Conservation (phyloP, 139 green algal genomes). For the Volvox africanus region DNA sequence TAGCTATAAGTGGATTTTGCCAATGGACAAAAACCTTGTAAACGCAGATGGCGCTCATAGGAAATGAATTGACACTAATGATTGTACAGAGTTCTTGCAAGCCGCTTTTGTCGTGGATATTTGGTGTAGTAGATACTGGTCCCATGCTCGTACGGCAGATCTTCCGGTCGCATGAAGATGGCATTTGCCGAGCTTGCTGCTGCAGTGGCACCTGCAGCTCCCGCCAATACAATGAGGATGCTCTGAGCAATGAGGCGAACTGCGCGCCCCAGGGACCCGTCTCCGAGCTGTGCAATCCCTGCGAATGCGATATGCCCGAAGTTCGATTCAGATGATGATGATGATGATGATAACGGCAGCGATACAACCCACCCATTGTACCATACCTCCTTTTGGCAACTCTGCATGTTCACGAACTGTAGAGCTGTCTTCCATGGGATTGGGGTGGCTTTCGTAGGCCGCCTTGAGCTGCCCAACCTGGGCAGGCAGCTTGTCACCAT, state of each 20-base stretch:
- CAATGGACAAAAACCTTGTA: no score
- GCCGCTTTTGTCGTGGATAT: not conserved
- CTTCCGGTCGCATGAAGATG: not conserved
- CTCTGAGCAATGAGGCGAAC: constrained; percentile 40
- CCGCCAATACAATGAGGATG: constrained; percentile 22
- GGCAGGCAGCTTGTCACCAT: not conserved
- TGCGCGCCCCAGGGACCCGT: not conserved
- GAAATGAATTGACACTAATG: not conserved
- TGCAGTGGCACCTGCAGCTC: constrained; percentile 24
- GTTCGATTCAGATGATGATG: no score
- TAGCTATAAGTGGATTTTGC: no score
- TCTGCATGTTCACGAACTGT: no score
- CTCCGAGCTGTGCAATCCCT: not conserved
- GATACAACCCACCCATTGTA: no score
- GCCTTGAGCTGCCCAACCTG: not conserved
- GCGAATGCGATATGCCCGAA: not conserved
- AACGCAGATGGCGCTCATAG: no score
- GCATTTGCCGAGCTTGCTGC: not conserved
- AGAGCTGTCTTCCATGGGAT: no score
- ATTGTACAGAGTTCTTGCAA: not conserved
- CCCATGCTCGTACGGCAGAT: constrained; percentile 4
- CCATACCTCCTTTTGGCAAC: no score
- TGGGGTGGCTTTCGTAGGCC: no score
- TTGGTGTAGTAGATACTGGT: constrained; percentile 19
- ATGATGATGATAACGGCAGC: no score